Evolutionary conservation across 495 filamentous ascomycete species (phyloP).

Genomic region (Penicillium diatomitis): DNA sequence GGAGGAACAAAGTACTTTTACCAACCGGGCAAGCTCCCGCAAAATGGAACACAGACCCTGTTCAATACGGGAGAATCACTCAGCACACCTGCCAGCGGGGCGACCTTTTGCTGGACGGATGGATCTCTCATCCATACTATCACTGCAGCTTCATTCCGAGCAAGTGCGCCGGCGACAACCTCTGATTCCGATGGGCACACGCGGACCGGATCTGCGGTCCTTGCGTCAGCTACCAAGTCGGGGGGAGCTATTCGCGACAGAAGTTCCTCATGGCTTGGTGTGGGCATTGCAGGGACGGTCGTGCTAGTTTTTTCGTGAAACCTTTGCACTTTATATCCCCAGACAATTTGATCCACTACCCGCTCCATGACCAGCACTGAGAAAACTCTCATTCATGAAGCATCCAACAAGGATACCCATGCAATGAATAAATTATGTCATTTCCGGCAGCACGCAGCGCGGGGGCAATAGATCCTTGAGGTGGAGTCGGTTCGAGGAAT

Average conservation of each 20-base stretch:
- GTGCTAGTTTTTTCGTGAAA: background rate
- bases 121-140: background rate
- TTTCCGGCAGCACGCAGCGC: too few relatives aligned
- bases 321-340: too few relatives aligned
- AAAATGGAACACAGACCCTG: conserved; percentile 9
- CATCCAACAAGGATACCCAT: too few relatives aligned
- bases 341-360: too few relatives aligned
- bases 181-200: background rate
- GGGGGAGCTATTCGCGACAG: background rate
- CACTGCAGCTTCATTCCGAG: conserved; percentile 2
- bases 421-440: too few relatives aligned
- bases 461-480: too few relatives aligned
- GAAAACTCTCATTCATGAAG: too few relatives aligned
- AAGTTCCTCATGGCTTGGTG: background rate
- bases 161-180: background rate
- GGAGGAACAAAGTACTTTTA: conserved; percentile 8
- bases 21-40: conserved; percentile 2
- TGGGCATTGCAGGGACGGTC: background rate
- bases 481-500: too few relatives aligned
- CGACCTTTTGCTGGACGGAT: conserved; percentile 12
- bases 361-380: too few relatives aligned
- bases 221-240: background rate
- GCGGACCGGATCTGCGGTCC: background rate
- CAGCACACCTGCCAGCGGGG: conserved; percentile 8
- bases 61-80: conserved; percentile 6